A percentile compares a stretch with the other conserved stretches of the same genome.
phyloP scores from a whole-genome alignment of 202 grass and related monocot species.

The Carex arenaria region DNA sequence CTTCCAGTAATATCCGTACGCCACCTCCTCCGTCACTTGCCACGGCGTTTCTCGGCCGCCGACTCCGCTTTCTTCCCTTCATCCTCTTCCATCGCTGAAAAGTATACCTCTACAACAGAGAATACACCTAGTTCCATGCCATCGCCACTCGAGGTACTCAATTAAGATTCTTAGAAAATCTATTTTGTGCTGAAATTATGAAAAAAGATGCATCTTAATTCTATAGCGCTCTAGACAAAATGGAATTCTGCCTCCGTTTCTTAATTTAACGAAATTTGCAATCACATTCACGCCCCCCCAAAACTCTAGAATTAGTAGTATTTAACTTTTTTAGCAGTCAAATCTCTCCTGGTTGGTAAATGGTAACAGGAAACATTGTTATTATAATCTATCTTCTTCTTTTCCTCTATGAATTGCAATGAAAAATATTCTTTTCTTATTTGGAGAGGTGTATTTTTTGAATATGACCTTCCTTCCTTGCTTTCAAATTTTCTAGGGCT shows the following conservation, averaged over 20 bases:
- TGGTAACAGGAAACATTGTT: background rate
- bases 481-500: background rate
- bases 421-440: background rate
- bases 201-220: background rate
- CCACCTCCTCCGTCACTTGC: background rate
- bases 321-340: background rate
- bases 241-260: background rate
- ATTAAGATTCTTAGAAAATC: background rate
- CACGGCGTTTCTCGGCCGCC: background rate
- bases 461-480: background rate
- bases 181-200: background rate
- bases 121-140: background rate
- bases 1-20: background rate
- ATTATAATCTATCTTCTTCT: background rate
- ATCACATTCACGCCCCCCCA: background rate
- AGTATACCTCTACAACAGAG: background rate
- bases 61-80: conserved; percentile 12
- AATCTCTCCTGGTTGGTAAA: background rate
- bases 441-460: background rate
- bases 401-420: background rate
- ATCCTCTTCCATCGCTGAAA: background rate
- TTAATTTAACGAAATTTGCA: background rate
- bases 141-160: conserved; percentile 15
- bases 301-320: background rate
- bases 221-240: background rate